phyloP scores from a whole-genome alignment of 495 filamentous ascomycete genomes.

The Aspergillus ellipticus region DNA sequence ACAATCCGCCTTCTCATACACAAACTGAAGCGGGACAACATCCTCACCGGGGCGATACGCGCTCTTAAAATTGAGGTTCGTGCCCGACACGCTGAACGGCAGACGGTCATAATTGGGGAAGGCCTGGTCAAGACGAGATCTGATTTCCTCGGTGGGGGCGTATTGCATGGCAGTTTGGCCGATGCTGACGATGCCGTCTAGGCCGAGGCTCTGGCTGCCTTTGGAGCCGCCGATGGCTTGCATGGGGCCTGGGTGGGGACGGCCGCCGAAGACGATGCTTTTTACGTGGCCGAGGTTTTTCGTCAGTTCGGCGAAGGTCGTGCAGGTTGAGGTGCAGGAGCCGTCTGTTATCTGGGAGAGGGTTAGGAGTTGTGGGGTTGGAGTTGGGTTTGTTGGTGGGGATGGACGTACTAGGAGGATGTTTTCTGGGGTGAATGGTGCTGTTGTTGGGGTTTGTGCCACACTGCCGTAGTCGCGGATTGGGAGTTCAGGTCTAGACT shows the following conservation, averaged over 20 bases:
- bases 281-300: conserved; percentile 47
- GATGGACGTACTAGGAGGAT: conserved; percentile 47
- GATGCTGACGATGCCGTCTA: neutral
- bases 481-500: conserved; percentile 26
- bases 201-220: conserved; percentile 21
- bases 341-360: conserved; percentile 42
- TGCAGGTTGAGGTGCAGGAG: conserved; percentile 58
- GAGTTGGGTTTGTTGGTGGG: too few relatives aligned
- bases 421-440: conserved; percentile 45
- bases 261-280: conserved; percentile 57
- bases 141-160: neutral
- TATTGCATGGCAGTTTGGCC: neutral
- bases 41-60: conserved; percentile 10
- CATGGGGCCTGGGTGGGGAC: conserved; percentile 51
- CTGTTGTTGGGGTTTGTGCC: conserved; percentile 11
- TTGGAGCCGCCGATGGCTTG: conserved; percentile 57
- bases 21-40: conserved; percentile 21
- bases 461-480: conserved; percentile 37
- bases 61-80: conserved; percentile 18
- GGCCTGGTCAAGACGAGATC: neutral
- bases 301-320: conserved; percentile 51
- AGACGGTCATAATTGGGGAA: neutral
- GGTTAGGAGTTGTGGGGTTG: neutral
- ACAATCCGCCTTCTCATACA: conserved; percentile 29
- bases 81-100: neutral